Evolutionary conservation across 2,329 filamentous ascomycete species (phyloP), one percentile per base, ranked within the genome.

Genomic region (Fusarium coicis): DNA sequence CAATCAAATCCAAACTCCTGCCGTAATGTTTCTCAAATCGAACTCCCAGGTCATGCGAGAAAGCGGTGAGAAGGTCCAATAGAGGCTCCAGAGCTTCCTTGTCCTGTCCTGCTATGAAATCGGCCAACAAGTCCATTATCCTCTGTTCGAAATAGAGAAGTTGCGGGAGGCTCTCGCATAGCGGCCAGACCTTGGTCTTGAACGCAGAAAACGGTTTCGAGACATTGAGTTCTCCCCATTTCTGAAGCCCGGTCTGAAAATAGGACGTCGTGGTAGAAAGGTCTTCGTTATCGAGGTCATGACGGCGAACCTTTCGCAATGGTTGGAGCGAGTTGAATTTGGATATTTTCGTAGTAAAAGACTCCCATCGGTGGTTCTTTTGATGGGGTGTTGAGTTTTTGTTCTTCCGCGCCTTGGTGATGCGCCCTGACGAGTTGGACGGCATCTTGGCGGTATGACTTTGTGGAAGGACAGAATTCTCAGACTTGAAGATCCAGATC

Each of bases 181-280:
- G 87, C 61, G 93, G 91, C 75, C 89, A 87, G 52, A 94, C 91
- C 80, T 93, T 90, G 72, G 91, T 90, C 75, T 91, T 89, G 83
- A 99, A 98, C 46, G 87, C 85, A 54, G 90, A 90, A 79, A 97
- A 99, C 40, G 87, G 89, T 72, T 93, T 91, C 21, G 96, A 95
- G 71, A 98, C 87, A 83, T 98, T 98, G 82, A 97, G 89, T 77
- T 98, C 96, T 61, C 89, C 86, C 96, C 96, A 99, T 88, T 93
- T 93, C 72, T 95, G 91, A 72, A 98, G 85, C 3, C 94, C 91
- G 50, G 91, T 91, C 76, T 91, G 90, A 77, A 99, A 95, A 83
- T 97, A 96, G 26, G 96, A 98, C n/a, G 93, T 93, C 34, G 91
- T 90, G 28, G 91, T 87, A 68, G 91, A 90, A 78, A 92, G 87